Conservation (phyloP, 1,284 basidiomycete genomes). For the Irpex lacteus region DNA sequence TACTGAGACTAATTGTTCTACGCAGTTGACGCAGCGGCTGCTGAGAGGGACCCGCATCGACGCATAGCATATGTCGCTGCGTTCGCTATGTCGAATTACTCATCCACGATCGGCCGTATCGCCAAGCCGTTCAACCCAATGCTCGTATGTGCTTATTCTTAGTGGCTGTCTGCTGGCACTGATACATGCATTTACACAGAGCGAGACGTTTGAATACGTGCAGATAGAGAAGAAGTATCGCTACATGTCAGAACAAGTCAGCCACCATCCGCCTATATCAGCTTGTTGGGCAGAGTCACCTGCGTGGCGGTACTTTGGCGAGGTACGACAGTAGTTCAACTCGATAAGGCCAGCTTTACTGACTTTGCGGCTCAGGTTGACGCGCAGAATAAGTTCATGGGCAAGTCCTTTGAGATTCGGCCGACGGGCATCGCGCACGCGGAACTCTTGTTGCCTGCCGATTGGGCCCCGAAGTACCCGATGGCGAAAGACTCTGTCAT, state of each 20-base stretch:
- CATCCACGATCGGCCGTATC: slow-evolving; percentile 91
- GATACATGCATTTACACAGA: slow-evolving; percentile 30
- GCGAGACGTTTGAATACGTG: slow-evolving; percentile 95
- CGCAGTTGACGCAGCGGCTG: slow-evolving; percentile 80
- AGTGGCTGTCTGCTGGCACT: background rate
- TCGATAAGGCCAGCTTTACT: too few species aligned
- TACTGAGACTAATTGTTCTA: background rate
- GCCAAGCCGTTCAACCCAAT: slow-evolving; percentile 96
- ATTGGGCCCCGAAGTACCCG: slow-evolving; percentile 60
- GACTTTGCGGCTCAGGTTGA: slow-evolving; percentile 54
- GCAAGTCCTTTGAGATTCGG: slow-evolving; percentile 94
- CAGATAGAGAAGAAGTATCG: slow-evolving; percentile 86
- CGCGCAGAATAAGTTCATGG: slow-evolving; percentile 94
- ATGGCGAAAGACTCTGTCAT: slow-evolving; percentile 39
- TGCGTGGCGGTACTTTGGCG: slow-evolving; percentile 89
- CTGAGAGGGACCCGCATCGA: slow-evolving; percentile 75
- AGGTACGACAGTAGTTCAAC: slow-evolving; percentile 47
- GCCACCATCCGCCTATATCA: slow-evolving; percentile 96
- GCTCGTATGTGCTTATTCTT: slow-evolving; percentile 53
- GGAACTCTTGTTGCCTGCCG: slow-evolving; percentile 76
- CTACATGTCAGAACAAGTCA: slow-evolving; percentile 94
- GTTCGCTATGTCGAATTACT: slow-evolving; percentile 98
- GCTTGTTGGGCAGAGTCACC: slow-evolving; percentile 94
- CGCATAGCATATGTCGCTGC: slow-evolving; percentile 94
- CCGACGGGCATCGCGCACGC: slow-evolving; percentile 94